These are phyloP conservation scores for Eucalyptus polyanthemos DNA, from an alignment of 345 rosid genomes.

Conservation along the genomic window DNA sequence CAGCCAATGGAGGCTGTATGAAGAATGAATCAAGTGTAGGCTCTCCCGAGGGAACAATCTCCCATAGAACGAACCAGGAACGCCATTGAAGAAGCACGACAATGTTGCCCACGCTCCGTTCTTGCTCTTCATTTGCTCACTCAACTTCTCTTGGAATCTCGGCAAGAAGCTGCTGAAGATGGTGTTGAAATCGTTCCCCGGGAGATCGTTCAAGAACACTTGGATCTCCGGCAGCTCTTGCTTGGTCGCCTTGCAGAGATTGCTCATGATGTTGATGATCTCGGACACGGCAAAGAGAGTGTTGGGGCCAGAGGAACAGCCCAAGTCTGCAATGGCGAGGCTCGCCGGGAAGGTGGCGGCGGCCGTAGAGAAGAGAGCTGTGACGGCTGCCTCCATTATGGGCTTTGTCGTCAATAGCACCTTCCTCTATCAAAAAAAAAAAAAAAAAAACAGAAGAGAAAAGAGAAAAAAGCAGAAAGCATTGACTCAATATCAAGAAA, in stretches of 20 bases:
- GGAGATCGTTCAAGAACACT: conserved; percentile 43
- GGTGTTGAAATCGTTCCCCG: conserved; percentile 43
- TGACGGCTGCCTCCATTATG: background rate
- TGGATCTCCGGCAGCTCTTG: conserved; percentile 16
- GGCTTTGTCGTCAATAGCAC: background rate
- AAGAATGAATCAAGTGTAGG: conserved; percentile 34
- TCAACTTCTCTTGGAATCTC: background rate
- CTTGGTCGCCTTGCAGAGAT: conserved; percentile 1
- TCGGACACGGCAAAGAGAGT: background rate
- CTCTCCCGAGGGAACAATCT: conserved; percentile 26
- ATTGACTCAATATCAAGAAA: background rate
- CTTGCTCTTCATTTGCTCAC: background rate
- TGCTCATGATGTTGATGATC: background rate
- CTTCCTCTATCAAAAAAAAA: background rate
- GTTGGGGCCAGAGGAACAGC: conserved; percentile 37
- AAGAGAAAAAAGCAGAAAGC: too few relatives aligned
- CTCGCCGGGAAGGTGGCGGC: background rate
- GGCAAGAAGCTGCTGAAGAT: conserved; percentile 14
- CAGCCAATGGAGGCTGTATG: conserved; percentile 43
- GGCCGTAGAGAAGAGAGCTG: background rate
- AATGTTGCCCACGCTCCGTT: background rate
- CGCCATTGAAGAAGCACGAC: conserved; percentile 13
- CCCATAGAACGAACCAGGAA: conserved; percentile 34
- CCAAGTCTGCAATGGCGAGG: background rate
- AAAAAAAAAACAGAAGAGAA: too few relatives aligned